Conservation (phyloP, 768 basidiomycete species). For the Nidularia sp. region DNA sequence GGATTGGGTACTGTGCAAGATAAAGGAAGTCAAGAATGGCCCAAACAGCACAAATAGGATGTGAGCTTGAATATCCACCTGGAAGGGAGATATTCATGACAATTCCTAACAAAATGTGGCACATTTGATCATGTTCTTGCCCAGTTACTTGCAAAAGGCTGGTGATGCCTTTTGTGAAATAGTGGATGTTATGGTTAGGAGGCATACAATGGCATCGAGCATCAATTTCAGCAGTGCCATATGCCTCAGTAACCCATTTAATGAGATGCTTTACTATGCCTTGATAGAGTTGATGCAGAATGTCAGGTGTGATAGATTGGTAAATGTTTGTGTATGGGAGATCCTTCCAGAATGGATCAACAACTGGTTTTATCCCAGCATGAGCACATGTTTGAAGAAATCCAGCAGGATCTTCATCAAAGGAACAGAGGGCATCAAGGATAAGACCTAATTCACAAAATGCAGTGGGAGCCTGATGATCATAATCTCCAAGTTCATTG, state of each 20-base stretch:
- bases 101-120: slow-evolving; percentile 22
- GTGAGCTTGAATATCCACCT: slow-evolving; percentile 2
- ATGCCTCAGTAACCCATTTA: slow-evolving; percentile 1
- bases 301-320: no score
- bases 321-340: no score
- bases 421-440: no score
- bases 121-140: slow-evolving; percentile 27
- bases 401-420: no score
- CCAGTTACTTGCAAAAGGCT: slow-evolving; percentile 26
- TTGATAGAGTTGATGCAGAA: no score
- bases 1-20: slow-evolving; percentile 26
- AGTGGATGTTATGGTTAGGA: slow-evolving; percentile 25
- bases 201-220: slow-evolving; percentile 23
- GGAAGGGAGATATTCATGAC: slow-evolving; percentile 12
- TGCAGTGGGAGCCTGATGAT: no score
- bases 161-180: slow-evolving; percentile 31
- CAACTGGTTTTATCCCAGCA: no score
- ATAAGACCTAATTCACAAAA: no score
- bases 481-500: no score
- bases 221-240: slow-evolving; percentile 27
- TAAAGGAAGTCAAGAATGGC: slow-evolving; percentile 34
- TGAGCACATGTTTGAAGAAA: no score
- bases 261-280: no score
- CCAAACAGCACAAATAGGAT: slow-evolving; percentile 19
- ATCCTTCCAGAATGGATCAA: no score